Percentiles rank a stretch among this genome's conserved stretches.
Conservation (phyloP, 192 early-diverging fungal species). For the Pilaira anomala region DNA sequence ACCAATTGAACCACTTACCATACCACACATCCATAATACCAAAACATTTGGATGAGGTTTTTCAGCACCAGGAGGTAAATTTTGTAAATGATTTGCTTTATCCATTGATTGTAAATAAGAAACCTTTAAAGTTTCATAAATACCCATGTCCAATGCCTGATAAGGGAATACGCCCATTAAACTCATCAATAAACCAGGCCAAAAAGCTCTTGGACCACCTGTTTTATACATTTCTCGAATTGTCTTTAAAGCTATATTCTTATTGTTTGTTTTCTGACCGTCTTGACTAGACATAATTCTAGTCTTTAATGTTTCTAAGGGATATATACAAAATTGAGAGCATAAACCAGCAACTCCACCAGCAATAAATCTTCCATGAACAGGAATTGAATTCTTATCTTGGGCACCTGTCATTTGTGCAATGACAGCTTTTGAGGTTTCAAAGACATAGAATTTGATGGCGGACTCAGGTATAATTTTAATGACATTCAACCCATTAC, state of each 20-base stretch:
- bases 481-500: constrained; percentile 72
- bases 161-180: constrained; percentile 75
- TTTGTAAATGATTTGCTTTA: constrained; percentile 20
- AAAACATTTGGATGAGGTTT: constrained; percentile 43
- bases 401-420: constrained; percentile 34
- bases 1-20: constrained; percentile 60
- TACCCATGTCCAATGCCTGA: constrained; percentile 65
- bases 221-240: constrained; percentile 58
- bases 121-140: constrained; percentile 70
- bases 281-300: constrained; percentile 64
- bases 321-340: constrained; percentile 71
- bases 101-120: constrained; percentile 47
- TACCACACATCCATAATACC: constrained; percentile 59
- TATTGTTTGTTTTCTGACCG: neutral
- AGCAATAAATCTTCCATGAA: constrained; percentile 55
- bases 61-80: constrained; percentile 24
- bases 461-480: constrained; percentile 75
- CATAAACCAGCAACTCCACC: constrained; percentile 70
- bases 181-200: constrained; percentile 34
- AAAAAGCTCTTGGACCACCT: constrained; percentile 61
- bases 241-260: constrained; percentile 39
- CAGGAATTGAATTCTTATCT: constrained; percentile 39
- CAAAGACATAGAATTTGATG: constrained; percentile 74
- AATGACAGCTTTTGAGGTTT: constrained; percentile 51
- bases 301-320: constrained; percentile 72